Evolutionary conservation across 345 rosid genomes (phyloP).

Genomic region (Laguncularia racemosa): DNA sequence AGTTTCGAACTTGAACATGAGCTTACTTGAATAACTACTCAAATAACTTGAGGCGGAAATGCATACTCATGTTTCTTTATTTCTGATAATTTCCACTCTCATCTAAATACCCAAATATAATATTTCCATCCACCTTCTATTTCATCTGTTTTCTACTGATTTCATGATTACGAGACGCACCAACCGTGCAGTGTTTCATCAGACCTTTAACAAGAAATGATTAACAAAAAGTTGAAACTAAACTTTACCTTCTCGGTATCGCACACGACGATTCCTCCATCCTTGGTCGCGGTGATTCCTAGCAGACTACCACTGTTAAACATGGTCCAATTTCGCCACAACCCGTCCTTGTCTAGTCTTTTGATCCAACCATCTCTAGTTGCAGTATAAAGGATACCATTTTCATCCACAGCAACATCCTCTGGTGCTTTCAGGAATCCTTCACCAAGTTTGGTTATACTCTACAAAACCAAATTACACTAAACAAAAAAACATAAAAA

Average conservation of each 20-base stretch:
- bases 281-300: slow-evolving; percentile 26
- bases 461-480: slow-evolving; percentile 5
- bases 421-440: slow-evolving; percentile 32
- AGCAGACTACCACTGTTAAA: slow-evolving; percentile 23
- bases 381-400: slow-evolving; percentile 37
- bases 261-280: slow-evolving; percentile 33
- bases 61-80: too few relatives aligned
- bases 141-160: too few relatives aligned
- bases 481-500: background rate
- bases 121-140: too few relatives aligned
- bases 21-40: too few relatives aligned
- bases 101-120: too few relatives aligned
- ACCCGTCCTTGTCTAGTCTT: slow-evolving; percentile 29
- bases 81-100: too few relatives aligned
- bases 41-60: too few relatives aligned
- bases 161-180: too few relatives aligned
- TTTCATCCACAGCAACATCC: slow-evolving; percentile 26
- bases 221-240: background rate
- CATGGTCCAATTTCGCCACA: slow-evolving; percentile 39
- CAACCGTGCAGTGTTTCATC: too few relatives aligned
- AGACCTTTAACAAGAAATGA: background rate
- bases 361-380: slow-evolving; percentile 48
- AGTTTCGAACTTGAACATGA: too few relatives aligned
- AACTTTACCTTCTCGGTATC: slow-evolving; percentile 25
- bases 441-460: slow-evolving; percentile 37